Conservation (phyloP, 345 rosid species). For the Citrus australasica region DNA sequence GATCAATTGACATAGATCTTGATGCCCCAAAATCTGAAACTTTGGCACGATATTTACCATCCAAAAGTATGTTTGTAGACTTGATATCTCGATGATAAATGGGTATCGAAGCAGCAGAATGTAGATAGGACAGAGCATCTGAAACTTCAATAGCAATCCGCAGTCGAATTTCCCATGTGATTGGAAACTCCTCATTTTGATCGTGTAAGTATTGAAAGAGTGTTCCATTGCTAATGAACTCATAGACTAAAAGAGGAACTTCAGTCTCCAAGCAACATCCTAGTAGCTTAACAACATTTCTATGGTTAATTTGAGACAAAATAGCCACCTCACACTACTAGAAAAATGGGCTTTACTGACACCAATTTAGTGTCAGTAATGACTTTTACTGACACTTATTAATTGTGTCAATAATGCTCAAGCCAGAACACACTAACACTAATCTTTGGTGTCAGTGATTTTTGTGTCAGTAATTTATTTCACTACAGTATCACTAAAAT, state of each 20-base stretch:
- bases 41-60: background rate
- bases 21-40: background rate
- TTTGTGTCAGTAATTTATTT: no score
- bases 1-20: background rate
- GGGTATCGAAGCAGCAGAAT: conserved; percentile 8
- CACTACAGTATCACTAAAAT: no score
- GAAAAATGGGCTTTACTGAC: no score
- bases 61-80: background rate
- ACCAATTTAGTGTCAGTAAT: no score
- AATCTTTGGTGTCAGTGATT: no score
- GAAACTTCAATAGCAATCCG: background rate
- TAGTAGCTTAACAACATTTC: background rate
- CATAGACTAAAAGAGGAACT: background rate
- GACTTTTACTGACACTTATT: no score
- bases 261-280: background rate
- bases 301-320: background rate
- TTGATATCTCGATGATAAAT: conserved; percentile 3
- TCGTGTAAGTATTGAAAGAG: background rate
- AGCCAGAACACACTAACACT: no score
- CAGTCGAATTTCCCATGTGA: conserved; percentile 15
- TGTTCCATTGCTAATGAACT: background rate
- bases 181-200: background rate
- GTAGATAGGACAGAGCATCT: conserved; percentile 6
- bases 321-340: background rate
- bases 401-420: no score